A percentile compares a stretch with the other conserved stretches of the same genome.
These are phyloP conservation scores for Jamesozyma hellenica DNA, from an alignment of 805 yeast genomes.

Conservation along the genomic window DNA sequence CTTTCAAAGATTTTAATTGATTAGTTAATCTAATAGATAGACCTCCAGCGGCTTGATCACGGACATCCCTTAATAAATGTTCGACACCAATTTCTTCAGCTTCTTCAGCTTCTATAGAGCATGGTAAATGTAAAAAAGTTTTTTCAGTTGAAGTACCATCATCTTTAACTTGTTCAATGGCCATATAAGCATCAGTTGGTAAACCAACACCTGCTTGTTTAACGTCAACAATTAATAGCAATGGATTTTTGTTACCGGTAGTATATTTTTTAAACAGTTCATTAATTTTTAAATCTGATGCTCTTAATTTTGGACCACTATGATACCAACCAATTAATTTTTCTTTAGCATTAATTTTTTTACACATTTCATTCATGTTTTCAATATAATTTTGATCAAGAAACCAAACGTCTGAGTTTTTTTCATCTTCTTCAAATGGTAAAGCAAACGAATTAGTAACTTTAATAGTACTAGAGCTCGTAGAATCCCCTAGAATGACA, in stretches of 20 bases:
- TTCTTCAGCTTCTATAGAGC: constrained; percentile 91
- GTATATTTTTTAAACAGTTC: constrained; percentile 81
- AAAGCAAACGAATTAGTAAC: constrained; percentile 92
- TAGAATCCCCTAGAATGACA: constrained; percentile 74
- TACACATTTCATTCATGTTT: constrained; percentile 95
- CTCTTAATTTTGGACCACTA: constrained; percentile 85
- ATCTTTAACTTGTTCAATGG: constrained; percentile 90
- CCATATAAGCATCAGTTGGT: constrained; percentile 91
- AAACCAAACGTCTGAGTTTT: constrained; percentile 88
- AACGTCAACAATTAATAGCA: constrained; percentile 84
- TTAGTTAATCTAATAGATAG: constrained; percentile 79
- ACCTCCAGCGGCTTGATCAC: constrained; percentile 94
- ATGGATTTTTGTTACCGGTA: constrained; percentile 44
- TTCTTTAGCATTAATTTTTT: constrained; percentile 94
- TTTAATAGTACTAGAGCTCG: constrained; percentile 39
- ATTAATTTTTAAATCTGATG: constrained; percentile 84
- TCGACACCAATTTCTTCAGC: constrained; percentile 99
- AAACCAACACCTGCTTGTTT: constrained; percentile 73
- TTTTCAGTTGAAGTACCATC: constrained; percentile 90
- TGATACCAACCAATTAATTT: constrained; percentile 98
- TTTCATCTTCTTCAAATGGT: constrained; percentile 95
- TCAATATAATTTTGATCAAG: constrained; percentile 93
- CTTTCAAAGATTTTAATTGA: constrained; percentile 79
- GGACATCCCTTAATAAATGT: constrained; percentile 83
- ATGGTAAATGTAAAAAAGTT: constrained; percentile 88